Conservation (phyloP, 306 rosid species). For the Sindora glabra region DNA sequence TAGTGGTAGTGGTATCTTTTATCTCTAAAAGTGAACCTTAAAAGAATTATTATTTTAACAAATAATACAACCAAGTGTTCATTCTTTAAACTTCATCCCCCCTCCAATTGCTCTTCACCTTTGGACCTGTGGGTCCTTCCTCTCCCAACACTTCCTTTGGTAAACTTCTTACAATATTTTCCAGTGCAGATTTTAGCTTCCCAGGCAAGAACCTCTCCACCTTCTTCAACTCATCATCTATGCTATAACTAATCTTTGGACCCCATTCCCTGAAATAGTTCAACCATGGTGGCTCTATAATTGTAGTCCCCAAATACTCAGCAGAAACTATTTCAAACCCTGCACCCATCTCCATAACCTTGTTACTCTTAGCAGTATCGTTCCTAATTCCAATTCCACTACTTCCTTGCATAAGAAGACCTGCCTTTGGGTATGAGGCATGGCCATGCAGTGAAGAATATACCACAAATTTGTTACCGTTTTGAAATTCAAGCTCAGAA, state of each 20-base stretch:
- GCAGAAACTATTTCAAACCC: constrained; percentile 23
- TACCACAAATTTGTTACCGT: constrained; percentile 25
- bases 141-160: constrained; percentile 44
- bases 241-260: constrained; percentile 27
- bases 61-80: not conserved
- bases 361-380: constrained; percentile 29
- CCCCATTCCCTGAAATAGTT: constrained; percentile 48
- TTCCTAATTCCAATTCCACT: constrained; percentile 33
- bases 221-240: constrained; percentile 19
- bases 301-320: constrained; percentile 20
- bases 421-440: constrained; percentile 37
- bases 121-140: constrained; percentile 63
- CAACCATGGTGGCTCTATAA: constrained; percentile 42
- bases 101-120: constrained; percentile 35
- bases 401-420: constrained; percentile 37
- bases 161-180: constrained; percentile 12
- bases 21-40: no score
- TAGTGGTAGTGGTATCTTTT: no score
- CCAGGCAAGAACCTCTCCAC: constrained; percentile 34
- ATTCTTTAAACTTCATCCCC: constrained; percentile 31
- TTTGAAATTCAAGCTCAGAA: constrained; percentile 25
- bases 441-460: constrained; percentile 47
- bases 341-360: constrained; percentile 18
- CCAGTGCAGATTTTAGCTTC: constrained; percentile 20
- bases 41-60: not conserved